Conservation (phyloP, 2,329 filamentous ascomycete species). For the Fusarium incarnatum region DNA sequence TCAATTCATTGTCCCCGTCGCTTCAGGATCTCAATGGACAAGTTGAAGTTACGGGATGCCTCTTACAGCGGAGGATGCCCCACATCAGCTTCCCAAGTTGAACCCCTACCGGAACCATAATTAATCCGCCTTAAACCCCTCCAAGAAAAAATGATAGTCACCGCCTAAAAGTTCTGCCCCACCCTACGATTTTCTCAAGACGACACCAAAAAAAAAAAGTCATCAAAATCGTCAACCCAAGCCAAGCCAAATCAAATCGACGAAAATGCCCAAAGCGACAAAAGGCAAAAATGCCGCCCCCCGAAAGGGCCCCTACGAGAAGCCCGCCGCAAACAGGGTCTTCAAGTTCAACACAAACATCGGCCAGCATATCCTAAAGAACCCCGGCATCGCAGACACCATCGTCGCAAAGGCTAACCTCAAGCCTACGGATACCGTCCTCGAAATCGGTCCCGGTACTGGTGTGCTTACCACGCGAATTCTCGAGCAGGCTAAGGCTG, state of each 20-base stretch:
- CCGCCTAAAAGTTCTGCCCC: slow-evolving; percentile 5
- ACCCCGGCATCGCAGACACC: slow-evolving; percentile 83
- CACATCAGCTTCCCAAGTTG: background rate
- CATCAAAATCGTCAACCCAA: background rate
- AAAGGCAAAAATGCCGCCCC: background rate
- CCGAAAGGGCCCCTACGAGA: slow-evolving; percentile 4
- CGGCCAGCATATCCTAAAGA: slow-evolving; percentile 91
- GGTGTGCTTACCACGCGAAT: slow-evolving; percentile 92
- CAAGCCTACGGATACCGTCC: slow-evolving; percentile 89
- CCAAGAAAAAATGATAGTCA: slow-evolving; percentile 8
- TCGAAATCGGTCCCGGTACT: slow-evolving; percentile 92
- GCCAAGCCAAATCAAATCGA: background rate
- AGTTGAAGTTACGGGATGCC: background rate
- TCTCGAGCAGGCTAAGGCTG: slow-evolving; percentile 84
- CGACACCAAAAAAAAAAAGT: slow-evolving; percentile 8
- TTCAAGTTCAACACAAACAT: slow-evolving; percentile 97
- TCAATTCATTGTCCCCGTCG: background rate
- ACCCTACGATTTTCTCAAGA: slow-evolving; percentile 4
- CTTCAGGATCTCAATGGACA: background rate
- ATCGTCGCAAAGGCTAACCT: slow-evolving; percentile 81
- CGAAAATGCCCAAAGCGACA: slow-evolving; percentile 8
- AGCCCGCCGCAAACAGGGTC: slow-evolving; percentile 73
- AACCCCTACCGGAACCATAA: background rate
- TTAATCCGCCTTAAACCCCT: background rate
- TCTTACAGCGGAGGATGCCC: background rate